These are phyloP conservation scores for Ogataea dorogensis DNA, from an alignment of 805 yeast genomes.

Conservation along the genomic window DNA sequence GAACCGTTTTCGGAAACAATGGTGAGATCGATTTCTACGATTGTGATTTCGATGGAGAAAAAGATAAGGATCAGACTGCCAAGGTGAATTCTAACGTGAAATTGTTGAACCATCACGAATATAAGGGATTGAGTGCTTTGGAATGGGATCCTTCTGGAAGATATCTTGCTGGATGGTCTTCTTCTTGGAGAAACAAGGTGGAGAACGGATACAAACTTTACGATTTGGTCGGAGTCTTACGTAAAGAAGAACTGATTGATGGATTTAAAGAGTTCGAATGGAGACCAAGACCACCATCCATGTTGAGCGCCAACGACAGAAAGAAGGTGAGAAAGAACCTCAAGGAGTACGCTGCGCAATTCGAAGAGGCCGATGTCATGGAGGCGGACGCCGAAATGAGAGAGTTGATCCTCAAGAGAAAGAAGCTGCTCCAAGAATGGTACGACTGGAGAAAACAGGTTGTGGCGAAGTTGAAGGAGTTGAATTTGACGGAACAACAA, in stretches of 20 bases:
- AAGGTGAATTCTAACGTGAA: conserved; percentile 59
- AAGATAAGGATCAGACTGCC: conserved; percentile 39
- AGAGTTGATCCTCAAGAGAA: conserved; percentile 83
- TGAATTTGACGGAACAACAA: conserved; percentile 46
- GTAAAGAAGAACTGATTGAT: conserved; percentile 75
- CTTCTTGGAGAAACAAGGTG: conserved; percentile 76
- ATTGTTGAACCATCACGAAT: conserved; percentile 61
- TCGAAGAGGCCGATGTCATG: conserved; percentile 94
- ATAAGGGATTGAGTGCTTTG: conserved; percentile 75
- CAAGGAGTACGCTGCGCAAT: conserved; percentile 85
- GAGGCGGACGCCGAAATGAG: conserved; percentile 90
- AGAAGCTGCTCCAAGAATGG: conserved; percentile 85
- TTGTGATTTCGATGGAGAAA: conserved; percentile 72
- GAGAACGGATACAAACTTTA: conserved; percentile 90
- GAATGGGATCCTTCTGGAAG: conserved; percentile 98
- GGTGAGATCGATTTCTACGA: conserved; percentile 86
- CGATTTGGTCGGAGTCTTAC: conserved; percentile 75
- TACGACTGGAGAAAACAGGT: conserved; percentile 64
- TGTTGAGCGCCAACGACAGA: conserved; percentile 73
- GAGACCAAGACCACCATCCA: conserved; percentile 94
- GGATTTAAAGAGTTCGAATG: conserved; percentile 87
- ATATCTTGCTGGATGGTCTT: conserved; percentile 83
- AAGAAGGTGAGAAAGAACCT: conserved; percentile 89
- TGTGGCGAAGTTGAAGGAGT: conserved; percentile 46
- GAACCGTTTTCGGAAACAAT: conserved; percentile 38